Base-by-base conservation (phyloP, 2,329 filamentous ascomycete species). In the Endoconidiophora laricicola region DNA sequence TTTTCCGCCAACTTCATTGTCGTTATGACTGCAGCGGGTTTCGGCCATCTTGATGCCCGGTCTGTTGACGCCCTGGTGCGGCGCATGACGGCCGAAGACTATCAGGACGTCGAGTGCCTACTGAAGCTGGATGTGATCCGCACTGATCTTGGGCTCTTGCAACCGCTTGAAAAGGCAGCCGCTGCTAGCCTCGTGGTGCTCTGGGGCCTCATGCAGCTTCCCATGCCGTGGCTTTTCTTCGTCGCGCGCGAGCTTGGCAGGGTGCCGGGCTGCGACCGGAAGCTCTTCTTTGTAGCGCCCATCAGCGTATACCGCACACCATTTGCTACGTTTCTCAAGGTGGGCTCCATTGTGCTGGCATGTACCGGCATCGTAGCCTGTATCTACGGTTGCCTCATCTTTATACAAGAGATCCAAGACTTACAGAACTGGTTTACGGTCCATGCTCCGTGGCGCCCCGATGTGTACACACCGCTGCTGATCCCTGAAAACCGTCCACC, bases 341-440 rank as follows among this genome's bases (percentile, higher is more conserved):
- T 29, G 6, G 5, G 22, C 12, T 48, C 46, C n/a, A 16, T 44
- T 18, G 20, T 26, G 24, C 23, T 29, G 22, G 24, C 23, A 9
- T 9, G 26, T 18, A 12, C 29, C 3, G 43, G 43, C 10, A 12
- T 48, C 12, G 24, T 40, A 3, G 36, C 46, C 9, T 22, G 7
- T 4, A 24, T 22, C 14, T 29, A 40, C 16, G 46, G 46, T 10
- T 14, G 24, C 22, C 16, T 39, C 10, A 7, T 24, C 10, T 6
- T 29, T 24, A 37, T 23, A 7, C 16, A 26, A 5, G 46, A 40
- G 6, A 16, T 48, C 2, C 23, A 26, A 7, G 18, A 39, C 16
- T 23, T 48, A 10, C n/a, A 23, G 12, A 48, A 48, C n/a, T 48
- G 46, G 46, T 48, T 48, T 37, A 43, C 38, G 10, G 24, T 40